A percentile compares a stretch with the other conserved stretches of the same genome.
Evolutionary conservation across 192 early-diverging fungal genomes (phyloP).

Genomic region (Linnemannia hyalina): DNA sequence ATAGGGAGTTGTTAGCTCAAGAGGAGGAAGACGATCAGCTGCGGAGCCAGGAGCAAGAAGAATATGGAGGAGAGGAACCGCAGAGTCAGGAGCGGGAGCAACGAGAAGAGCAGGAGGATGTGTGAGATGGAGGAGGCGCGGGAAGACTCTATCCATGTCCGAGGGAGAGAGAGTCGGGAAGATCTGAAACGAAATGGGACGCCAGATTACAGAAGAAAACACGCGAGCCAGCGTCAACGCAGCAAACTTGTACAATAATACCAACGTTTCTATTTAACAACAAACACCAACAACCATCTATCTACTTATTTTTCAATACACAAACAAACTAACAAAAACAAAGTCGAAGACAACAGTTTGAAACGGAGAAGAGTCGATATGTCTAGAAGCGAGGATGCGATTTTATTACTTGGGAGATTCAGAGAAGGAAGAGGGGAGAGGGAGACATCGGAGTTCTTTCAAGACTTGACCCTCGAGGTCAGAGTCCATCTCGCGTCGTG

Average conservation of each 20-base stretch:
- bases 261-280: neutral
- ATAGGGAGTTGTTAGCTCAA: neutral
- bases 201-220: too few species aligned
- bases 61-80: neutral
- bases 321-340: neutral
- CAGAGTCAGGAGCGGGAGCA: neutral
- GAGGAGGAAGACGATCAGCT: slow-evolving; percentile 1
- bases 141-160: neutral
- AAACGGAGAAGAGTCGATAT: too few species aligned
- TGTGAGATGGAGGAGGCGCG: neutral
- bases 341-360: neutral
- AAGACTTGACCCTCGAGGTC: slow-evolving; percentile 18
- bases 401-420: too few species aligned
- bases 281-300: neutral
- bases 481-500: slow-evolving; percentile 9
- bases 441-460: neutral
- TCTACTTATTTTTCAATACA: neutral
- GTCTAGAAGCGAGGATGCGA: too few species aligned
- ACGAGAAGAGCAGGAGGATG: neutral
- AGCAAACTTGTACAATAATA: neutral
- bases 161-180: neutral
- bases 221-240: neutral
- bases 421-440: neutral
- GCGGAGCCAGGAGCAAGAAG: neutral
- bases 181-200: neutral